Conservation (phyloP, 352 stramenopile species). For the Pythium sukuiense region DNA sequence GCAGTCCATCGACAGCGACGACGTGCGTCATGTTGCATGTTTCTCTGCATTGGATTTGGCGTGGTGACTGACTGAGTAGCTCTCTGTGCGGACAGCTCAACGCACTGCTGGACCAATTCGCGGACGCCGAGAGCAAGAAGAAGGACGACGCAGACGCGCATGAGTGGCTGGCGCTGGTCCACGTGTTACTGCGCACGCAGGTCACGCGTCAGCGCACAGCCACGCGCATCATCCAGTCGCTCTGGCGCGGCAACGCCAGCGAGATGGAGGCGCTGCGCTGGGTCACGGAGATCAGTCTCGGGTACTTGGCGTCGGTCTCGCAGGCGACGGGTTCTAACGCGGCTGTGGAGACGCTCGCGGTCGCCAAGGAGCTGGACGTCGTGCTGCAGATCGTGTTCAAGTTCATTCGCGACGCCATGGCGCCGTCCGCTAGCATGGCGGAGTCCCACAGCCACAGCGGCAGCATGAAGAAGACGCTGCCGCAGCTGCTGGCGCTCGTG, state of each 20-base stretch:
- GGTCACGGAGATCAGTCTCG: conserved; percentile 72
- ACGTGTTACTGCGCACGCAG: conserved; percentile 58
- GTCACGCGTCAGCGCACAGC: conserved; percentile 51
- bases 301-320: conserved; percentile 54
- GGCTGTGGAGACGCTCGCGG: neutral
- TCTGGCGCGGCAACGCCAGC: conserved; percentile 53
- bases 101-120: conserved; percentile 57
- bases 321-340: neutral
- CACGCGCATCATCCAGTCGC: conserved; percentile 50
- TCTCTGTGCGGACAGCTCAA: conserved; percentile 40
- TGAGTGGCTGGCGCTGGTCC: conserved; percentile 66
- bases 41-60: neutral
- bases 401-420: conserved; percentile 52
- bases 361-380: conserved; percentile 50
- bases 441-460: neutral
- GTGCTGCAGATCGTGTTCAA: conserved; percentile 59
- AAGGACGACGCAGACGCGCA: conserved; percentile 30
- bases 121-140: conserved; percentile 40
- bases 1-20: conserved; percentile 48
- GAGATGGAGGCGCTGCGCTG: conserved; percentile 77
- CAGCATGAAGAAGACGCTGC: conserved; percentile 40
- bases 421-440: conserved; percentile 14
- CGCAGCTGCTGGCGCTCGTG: conserved; percentile 62
- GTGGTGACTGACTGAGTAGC: neutral
- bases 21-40: conserved; percentile 34